phyloP scores from a whole-genome alignment of 176 grass and related monocot genomes.

The Melocanna baccifera region DNA sequence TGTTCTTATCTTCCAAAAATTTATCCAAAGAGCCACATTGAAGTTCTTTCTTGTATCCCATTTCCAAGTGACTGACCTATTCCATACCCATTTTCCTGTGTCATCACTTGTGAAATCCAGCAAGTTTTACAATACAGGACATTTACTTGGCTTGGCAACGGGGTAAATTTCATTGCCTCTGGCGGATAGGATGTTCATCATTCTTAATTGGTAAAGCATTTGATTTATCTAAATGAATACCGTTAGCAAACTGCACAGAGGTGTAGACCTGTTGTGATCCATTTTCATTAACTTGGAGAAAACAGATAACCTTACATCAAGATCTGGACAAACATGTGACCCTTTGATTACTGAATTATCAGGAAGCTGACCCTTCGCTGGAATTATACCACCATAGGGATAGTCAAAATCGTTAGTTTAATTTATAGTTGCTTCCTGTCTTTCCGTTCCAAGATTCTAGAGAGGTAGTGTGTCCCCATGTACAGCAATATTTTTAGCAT shows the following conservation, averaged over 20 bases:
- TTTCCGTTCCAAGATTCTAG: slow-evolving; percentile 20
- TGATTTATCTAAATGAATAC: slow-evolving; percentile 4
- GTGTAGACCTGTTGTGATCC: neutral
- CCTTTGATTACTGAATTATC: slow-evolving; percentile 32
- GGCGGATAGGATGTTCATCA: slow-evolving; percentile 30
- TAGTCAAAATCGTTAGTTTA: neutral
- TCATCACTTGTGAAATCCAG: slow-evolving; percentile 32
- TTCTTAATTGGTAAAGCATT: slow-evolving; percentile 12
- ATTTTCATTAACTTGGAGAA: slow-evolving; percentile 18
- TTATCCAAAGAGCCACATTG: slow-evolving; percentile 60
- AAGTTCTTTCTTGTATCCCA: slow-evolving; percentile 60
- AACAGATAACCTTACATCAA: slow-evolving; percentile 10
- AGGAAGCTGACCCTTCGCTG: slow-evolving; percentile 14
- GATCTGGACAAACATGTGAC: slow-evolving; percentile 20
- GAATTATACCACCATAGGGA: slow-evolving; percentile 1
- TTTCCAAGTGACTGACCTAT: slow-evolving; percentile 51
- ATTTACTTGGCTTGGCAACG: slow-evolving; percentile 21
- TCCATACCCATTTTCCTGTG: slow-evolving; percentile 59
- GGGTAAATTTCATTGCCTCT: neutral
- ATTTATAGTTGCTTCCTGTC: slow-evolving; percentile 6
- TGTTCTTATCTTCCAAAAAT: too few species aligned
- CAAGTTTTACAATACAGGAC: neutral
- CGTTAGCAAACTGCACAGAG: neutral
- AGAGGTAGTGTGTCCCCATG: neutral
- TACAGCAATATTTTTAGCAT: neutral